These are phyloP conservation scores for Chlorella sorokiniana DNA, from an alignment of 139 green algal genomes.

Conservation along the genomic window DNA sequence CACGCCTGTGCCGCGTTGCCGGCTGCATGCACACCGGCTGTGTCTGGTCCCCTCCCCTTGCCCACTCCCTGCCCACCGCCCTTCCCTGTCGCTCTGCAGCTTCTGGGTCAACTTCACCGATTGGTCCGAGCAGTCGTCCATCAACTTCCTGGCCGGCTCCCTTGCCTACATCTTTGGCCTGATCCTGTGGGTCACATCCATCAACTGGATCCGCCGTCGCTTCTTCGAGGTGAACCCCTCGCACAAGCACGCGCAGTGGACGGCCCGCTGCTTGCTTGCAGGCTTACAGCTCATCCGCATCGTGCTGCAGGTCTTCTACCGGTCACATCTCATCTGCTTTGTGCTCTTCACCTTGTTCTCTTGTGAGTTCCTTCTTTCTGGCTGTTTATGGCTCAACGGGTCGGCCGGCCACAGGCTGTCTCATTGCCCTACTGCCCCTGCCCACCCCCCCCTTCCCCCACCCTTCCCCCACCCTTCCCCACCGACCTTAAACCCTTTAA, in stretches of 20 bases:
- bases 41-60: background rate
- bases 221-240: conserved; percentile 12
- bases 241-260: background rate
- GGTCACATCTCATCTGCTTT: background rate
- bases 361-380: too few relatives aligned
- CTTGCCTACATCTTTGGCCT: conserved; percentile 24
- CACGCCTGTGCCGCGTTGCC: too few relatives aligned
- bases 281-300: background rate
- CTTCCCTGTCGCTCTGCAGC: background rate
- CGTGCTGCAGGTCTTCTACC: background rate
- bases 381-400: too few relatives aligned
- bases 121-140: background rate
- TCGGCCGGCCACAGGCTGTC: too few relatives aligned
- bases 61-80: background rate
- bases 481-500: too few relatives aligned
- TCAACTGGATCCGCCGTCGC: conserved; percentile 3
- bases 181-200: conserved; percentile 27
- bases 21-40: background rate
- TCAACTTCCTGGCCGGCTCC: conserved; percentile 34
- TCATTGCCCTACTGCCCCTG: too few relatives aligned
- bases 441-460: too few relatives aligned
- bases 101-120: conserved; percentile 25
- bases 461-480: too few relatives aligned
- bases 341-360: background rate
- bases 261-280: background rate